Evolutionary conservation across 1,284 basidiomycete genomes (phyloP).

Genomic region (Rhodotorula sp.): DNA sequence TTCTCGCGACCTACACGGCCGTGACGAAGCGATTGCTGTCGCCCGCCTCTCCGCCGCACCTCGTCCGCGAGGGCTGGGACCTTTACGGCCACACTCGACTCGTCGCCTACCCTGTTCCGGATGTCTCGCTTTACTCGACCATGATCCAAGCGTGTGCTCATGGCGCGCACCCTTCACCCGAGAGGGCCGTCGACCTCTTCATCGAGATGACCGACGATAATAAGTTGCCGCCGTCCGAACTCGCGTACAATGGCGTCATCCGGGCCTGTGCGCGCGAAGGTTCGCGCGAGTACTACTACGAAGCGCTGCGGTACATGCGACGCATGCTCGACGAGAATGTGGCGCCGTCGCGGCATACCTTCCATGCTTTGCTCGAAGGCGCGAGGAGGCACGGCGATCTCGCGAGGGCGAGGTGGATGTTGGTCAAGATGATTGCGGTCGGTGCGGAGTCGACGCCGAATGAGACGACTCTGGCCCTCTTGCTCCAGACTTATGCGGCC

Average conservation of each 20-base stretch:
- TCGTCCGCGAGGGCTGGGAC: slow-evolving; percentile 79
- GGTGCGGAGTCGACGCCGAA: slow-evolving; percentile 54
- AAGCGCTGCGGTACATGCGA: slow-evolving; percentile 72
- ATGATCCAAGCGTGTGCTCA: slow-evolving; percentile 87
- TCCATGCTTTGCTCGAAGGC: slow-evolving; percentile 80
- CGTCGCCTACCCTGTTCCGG: slow-evolving; percentile 79
- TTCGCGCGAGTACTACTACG: slow-evolving; percentile 63
- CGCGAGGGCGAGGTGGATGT: slow-evolving; percentile 77
- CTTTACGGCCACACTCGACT: slow-evolving; percentile 95
- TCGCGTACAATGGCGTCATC: slow-evolving; percentile 81
- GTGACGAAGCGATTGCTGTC: slow-evolving; percentile 48
- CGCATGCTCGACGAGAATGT: slow-evolving; percentile 73
- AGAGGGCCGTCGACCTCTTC: slow-evolving; percentile 89
- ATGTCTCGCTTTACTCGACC: slow-evolving; percentile 67
- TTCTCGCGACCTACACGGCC: slow-evolving; percentile 50
- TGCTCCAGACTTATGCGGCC: slow-evolving; percentile 84
- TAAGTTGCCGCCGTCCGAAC: slow-evolving; percentile 62
- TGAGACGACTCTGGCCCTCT: slow-evolving; percentile 71
- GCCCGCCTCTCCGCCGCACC: slow-evolving; percentile 40
- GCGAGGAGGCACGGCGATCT: slow-evolving; percentile 84
- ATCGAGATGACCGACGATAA: slow-evolving; percentile 78
- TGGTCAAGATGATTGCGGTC: slow-evolving; percentile 67
- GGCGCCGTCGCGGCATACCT: slow-evolving; percentile 67
- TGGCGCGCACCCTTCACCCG: slow-evolving; percentile 54
- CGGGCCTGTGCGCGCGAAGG: slow-evolving; percentile 60